A percentile compares a stretch with the other conserved stretches of the same genome.
These are phyloP conservation scores for Debaryomyces sp. DNA, from an alignment of 1,139 yeast genomes.

Conservation along the genomic window DNA sequence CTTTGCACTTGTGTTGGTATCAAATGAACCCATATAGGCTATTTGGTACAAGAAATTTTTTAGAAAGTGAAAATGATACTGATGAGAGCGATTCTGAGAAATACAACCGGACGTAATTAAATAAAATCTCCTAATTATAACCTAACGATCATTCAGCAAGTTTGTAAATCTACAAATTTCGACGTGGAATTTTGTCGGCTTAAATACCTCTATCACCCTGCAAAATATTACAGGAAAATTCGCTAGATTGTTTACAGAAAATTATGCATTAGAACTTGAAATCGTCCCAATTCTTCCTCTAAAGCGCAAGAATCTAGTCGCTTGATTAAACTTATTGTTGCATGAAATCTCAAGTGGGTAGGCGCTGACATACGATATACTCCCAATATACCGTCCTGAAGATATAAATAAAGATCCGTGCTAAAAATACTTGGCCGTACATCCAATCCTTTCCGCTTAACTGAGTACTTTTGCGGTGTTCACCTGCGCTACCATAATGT, in stretches of 20 bases:
- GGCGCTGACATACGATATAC: constrained; percentile 1
- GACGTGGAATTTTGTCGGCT: background rate
- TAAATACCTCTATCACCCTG: constrained; percentile 2
- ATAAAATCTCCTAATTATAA: background rate
- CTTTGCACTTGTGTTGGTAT: background rate
- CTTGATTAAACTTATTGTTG: constrained; percentile 1
- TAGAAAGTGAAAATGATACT: background rate
- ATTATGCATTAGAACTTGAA: constrained; percentile 1
- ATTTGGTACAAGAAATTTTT: background rate
- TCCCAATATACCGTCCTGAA: background rate
- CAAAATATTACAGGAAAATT: background rate
- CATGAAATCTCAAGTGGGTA: background rate
- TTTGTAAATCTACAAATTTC: background rate
- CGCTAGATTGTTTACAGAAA: background rate
- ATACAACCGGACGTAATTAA: background rate
- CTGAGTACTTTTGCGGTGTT: background rate
- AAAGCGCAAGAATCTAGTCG: constrained; percentile 2
- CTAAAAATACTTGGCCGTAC: background rate
- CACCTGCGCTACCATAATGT: background rate
- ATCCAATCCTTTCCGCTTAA: background rate
- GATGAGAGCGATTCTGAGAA: background rate
- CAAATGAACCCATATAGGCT: background rate
- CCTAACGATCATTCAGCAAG: background rate
- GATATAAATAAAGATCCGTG: background rate
- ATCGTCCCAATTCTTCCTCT: background rate